Percentiles rank a stretch among this genome's conserved stretches.
These are phyloP conservation scores for Schizonepeta tenuifolia DNA, from an alignment of 257 asterid genomes.

Conservation along the genomic window DNA sequence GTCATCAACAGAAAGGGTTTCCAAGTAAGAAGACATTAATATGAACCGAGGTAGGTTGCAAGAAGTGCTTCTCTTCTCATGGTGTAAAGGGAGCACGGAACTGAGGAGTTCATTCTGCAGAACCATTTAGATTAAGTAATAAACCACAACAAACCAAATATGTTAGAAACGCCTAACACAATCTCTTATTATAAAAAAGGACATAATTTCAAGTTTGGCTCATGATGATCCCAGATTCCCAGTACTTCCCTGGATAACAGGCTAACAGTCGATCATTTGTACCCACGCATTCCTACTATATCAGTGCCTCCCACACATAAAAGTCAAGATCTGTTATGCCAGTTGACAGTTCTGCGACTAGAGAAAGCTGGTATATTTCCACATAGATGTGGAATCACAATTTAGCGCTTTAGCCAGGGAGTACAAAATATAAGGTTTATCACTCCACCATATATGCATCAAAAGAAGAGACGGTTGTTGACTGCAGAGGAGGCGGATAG, in stretches of 20 bases:
- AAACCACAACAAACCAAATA: neutral
- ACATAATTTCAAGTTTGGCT: neutral
- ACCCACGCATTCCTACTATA: neutral
- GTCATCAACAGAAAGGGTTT: neutral
- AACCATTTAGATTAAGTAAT: conserved; percentile 3
- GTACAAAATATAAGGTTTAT: conserved; percentile 6
- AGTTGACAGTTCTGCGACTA: conserved; percentile 11
- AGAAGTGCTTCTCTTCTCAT: neutral
- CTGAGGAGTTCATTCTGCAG: neutral
- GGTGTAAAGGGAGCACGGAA: neutral
- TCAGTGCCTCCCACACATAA: neutral
- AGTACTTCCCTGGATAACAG: neutral
- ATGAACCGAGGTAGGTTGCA: neutral
- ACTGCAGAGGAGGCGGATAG: neutral
- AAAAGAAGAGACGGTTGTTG: neutral
- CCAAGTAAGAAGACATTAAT: neutral
- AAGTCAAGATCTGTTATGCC: neutral
- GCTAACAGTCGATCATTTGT: neutral
- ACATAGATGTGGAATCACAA: neutral
- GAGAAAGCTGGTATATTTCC: neutral
- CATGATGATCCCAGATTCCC: neutral
- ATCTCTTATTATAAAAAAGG: neutral
- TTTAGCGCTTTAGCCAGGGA: neutral
- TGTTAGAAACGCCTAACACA: neutral
- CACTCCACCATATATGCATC: neutral